Evolutionary conservation across 495 filamentous ascomycete species (phyloP).

Genomic region (Aspergillus haitiensis): DNA sequence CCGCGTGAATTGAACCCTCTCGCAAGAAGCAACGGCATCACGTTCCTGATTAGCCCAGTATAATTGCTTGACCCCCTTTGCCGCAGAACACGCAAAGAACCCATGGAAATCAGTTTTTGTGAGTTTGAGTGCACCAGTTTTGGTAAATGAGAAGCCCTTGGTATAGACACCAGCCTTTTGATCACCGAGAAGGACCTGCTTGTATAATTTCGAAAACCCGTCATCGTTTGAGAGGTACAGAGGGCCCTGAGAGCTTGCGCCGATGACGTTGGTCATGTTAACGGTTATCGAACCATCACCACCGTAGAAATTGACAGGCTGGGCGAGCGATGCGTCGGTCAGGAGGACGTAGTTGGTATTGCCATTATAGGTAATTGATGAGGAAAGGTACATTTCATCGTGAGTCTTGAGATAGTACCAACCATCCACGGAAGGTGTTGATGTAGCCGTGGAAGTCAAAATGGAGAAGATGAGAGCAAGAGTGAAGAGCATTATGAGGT

Average conservation of each 20-base stretch:
- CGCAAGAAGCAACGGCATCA: slow-evolving; percentile 5
- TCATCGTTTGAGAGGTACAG: neutral
- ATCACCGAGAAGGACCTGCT: slow-evolving; percentile 10
- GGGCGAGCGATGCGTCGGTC: slow-evolving; percentile 7
- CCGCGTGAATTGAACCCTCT: neutral
- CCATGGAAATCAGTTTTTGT: neutral
- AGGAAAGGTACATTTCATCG: slow-evolving; percentile 10
- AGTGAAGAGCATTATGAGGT: too few species aligned
- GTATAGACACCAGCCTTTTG: neutral
- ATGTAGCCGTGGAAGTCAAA: too few species aligned
- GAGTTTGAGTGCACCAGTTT: neutral
- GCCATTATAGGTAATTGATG: slow-evolving; percentile 13
- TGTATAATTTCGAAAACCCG: slow-evolving; percentile 1
- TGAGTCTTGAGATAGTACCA: slow-evolving; percentile 4
- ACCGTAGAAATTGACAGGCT: slow-evolving; percentile 5
- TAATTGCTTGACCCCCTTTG: slow-evolving; percentile 12
- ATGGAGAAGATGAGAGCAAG: too few species aligned
- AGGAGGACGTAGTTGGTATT: slow-evolving; percentile 17
- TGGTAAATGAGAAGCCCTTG: neutral
- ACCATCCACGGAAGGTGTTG: neutral
- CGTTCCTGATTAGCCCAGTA: slow-evolving; percentile 4
- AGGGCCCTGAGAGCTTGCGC: slow-evolving; percentile 12
- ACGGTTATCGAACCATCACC: slow-evolving; percentile 14
- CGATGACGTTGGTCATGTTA: slow-evolving; percentile 10
- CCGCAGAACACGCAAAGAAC: slow-evolving; percentile 15